A percentile compares a stretch with the other conserved stretches of the same genome.
Conservation (phyloP, 1,139 yeast genomes). For the Kodamaea plutei region DNA sequence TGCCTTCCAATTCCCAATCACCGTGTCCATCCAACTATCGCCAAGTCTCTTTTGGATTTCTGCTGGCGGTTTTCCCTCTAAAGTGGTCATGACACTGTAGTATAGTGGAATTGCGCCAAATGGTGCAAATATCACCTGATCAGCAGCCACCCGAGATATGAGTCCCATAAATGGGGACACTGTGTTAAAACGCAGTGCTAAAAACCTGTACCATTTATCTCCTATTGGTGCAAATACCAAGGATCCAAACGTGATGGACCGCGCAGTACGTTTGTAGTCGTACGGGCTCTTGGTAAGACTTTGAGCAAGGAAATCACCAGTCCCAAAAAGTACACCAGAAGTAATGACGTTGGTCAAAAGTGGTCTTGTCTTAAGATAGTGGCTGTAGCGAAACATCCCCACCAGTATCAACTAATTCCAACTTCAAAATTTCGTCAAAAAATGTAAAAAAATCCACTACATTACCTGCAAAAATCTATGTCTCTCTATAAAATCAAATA, state of each 20-base stretch:
- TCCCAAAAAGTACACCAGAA: slow-evolving; percentile 39
- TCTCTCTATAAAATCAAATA: too few species aligned
- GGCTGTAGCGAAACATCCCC: slow-evolving; percentile 29
- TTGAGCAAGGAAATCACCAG: slow-evolving; percentile 43
- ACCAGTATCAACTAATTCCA: too few species aligned
- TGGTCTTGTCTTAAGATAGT: slow-evolving; percentile 29
- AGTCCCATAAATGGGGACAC: slow-evolving; percentile 11
- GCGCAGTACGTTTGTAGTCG: slow-evolving; percentile 27
- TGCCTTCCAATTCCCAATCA: slow-evolving; percentile 70
- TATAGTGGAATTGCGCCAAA: slow-evolving; percentile 62
- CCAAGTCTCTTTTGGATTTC: slow-evolving; percentile 30
- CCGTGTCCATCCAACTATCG: slow-evolving; percentile 55
- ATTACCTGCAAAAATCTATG: too few species aligned
- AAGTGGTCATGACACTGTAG: slow-evolving; percentile 59
- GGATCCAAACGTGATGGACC: slow-evolving; percentile 37
- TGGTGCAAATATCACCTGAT: slow-evolving; percentile 79
- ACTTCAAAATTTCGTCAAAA: too few species aligned
- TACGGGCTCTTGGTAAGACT: slow-evolving; percentile 19
- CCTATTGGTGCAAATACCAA: slow-evolving; percentile 42
- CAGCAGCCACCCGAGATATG: slow-evolving; percentile 52
- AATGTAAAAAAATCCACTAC: too few species aligned
- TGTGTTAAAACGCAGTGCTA: slow-evolving; percentile 14
- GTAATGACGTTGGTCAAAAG: slow-evolving; percentile 34
- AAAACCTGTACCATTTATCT: slow-evolving; percentile 36
- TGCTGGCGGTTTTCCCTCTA: slow-evolving; percentile 43